A percentile compares a stretch with the other conserved stretches of the same genome.
These are phyloP conservation scores for Fusarium anthophilum DNA, from an alignment of 2,329 filamentous ascomycete species.

Conservation along the genomic window DNA sequence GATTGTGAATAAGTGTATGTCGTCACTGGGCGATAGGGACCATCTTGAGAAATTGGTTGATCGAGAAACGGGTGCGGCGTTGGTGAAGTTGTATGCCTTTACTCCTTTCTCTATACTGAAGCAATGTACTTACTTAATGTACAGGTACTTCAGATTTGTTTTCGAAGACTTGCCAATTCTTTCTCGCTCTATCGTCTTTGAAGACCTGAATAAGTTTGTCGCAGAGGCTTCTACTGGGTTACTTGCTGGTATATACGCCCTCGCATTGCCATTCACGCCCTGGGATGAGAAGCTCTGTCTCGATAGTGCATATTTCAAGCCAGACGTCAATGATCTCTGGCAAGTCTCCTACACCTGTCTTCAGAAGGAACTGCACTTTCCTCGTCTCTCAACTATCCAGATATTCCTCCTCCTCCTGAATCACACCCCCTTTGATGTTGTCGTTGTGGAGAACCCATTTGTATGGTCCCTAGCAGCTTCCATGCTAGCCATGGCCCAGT, in stretches of 20 bases:
- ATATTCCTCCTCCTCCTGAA: not conserved
- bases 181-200: not conserved
- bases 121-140: not conserved
- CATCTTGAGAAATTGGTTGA: not conserved
- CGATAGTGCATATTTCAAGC: slow-evolving; percentile 3
- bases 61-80: not conserved
- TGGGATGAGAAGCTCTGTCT: slow-evolving; percentile 9
- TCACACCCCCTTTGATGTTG: not conserved
- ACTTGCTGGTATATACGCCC: not conserved
- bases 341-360: not conserved
- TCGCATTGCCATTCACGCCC: not conserved
- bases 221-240: not conserved
- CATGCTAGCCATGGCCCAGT: not conserved
- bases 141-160: not conserved
- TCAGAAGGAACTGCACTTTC: not conserved
- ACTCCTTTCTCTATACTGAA: fast-evolving
- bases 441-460: not conserved
- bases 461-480: not conserved
- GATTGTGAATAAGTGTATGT: not conserved
- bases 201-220: not conserved
- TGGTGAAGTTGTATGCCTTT: not conserved
- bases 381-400: not conserved
- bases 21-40: not conserved
- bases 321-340: not conserved
- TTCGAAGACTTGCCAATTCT: not conserved